Percentiles rank a stretch among this genome's conserved stretches.
Conservation (phyloP, 192 early-diverging fungal species). For the Paraglomus brasilianum region DNA sequence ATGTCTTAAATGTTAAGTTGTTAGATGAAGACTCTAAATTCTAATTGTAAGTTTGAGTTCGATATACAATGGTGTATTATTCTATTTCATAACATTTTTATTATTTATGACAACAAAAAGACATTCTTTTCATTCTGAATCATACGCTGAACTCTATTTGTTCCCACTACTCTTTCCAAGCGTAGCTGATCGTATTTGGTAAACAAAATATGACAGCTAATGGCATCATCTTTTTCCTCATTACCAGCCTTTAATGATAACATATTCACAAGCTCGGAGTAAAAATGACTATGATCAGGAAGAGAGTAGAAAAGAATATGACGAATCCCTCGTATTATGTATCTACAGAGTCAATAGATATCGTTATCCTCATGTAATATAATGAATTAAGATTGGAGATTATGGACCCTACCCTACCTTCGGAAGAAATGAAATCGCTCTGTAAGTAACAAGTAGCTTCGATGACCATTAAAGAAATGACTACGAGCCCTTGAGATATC, state of each 20-base stretch:
- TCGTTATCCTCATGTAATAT: neutral
- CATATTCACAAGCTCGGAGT: constrained; percentile 86
- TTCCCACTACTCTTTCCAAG: constrained; percentile 89
- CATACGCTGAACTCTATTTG: constrained; percentile 70
- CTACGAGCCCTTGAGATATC: constrained; percentile 78
- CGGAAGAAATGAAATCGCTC: constrained; percentile 98
- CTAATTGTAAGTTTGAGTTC: too few species aligned
- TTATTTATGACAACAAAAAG: too few species aligned
- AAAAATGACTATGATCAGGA: constrained; percentile 83
- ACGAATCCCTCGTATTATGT: constrained; percentile 77
- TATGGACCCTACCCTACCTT: constrained; percentile 42
- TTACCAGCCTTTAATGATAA: constrained; percentile 52
- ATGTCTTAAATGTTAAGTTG: constrained; percentile 31
- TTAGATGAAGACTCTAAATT: neutral
- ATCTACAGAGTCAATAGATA: constrained; percentile 43
- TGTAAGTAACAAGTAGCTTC: constrained; percentile 78
- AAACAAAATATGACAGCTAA: constrained; percentile 69
- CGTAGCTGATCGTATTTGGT: constrained; percentile 82
- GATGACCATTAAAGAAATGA: constrained; percentile 78
- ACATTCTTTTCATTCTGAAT: constrained; percentile 58
- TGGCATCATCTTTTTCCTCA: constrained; percentile 42
- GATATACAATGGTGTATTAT: too few species aligned
- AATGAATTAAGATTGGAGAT: neutral
- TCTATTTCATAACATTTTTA: too few species aligned
- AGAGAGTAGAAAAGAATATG: constrained; percentile 90